phyloP scores from a whole-genome alignment of 2,329 filamentous ascomycete genomes.

The Colletotrichum brevisporum region DNA sequence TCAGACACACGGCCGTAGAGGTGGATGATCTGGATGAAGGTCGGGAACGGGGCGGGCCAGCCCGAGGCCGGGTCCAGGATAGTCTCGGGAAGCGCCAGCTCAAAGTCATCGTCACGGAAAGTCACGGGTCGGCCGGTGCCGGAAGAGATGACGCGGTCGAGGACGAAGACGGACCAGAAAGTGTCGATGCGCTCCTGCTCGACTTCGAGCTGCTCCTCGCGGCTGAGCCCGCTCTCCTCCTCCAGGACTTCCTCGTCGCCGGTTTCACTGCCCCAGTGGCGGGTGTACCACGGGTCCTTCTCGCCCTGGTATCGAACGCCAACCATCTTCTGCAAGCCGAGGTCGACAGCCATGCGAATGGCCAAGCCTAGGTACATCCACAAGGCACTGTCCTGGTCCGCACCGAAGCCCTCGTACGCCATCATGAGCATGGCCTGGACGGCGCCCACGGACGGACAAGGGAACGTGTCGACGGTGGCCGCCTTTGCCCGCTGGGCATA shows the following conservation, averaged over 20 bases:
- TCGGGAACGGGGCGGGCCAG: constrained; percentile 85
- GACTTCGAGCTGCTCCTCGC: constrained; percentile 72
- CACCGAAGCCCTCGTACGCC: constrained; percentile 91
- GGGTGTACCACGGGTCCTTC: constrained; percentile 64
- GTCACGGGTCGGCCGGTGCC: constrained; percentile 89
- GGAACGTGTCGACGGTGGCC: constrained; percentile 86
- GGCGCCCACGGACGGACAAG: constrained; percentile 85
- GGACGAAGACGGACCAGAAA: constrained; percentile 91
- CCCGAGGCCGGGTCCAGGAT: constrained; percentile 68
- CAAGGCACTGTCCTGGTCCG: constrained; percentile 87
- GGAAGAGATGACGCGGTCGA: constrained; percentile 89
- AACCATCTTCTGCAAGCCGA: constrained; percentile 86
- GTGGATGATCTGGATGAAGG: constrained; percentile 86
- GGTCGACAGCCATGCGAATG: constrained; percentile 84
- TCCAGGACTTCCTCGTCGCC: constrained; percentile 54
- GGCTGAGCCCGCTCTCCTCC: constrained; percentile 57
- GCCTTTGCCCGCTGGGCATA: constrained; percentile 88
- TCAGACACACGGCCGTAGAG: constrained; percentile 89
- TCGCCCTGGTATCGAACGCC: constrained; percentile 76
- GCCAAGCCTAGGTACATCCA: constrained; percentile 96
- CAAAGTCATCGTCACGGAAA: constrained; percentile 86
- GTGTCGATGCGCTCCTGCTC: constrained; percentile 89
- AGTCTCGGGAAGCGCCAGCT: constrained; percentile 76
- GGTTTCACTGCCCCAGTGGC: constrained; percentile 54
- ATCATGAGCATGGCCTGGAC: constrained; percentile 88